These are phyloP conservation scores for Glycine tomentella DNA, from an alignment of 306 rosid genomes.

Conservation along the genomic window DNA sequence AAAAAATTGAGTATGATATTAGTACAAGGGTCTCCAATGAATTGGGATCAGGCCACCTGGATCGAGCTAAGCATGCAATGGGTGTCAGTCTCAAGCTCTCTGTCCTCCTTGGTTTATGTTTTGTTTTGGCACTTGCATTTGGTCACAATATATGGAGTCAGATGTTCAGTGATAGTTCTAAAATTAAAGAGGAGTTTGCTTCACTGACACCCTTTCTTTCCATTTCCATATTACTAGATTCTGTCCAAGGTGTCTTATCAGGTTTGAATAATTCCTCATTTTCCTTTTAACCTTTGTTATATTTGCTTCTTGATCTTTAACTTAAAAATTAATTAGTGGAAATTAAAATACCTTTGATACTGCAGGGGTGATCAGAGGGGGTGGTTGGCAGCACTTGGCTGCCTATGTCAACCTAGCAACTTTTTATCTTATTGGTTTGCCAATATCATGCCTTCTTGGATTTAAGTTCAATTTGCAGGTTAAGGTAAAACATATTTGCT, in stretches of 20 bases:
- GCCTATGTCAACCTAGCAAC: slow-evolving; percentile 68
- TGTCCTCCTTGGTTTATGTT: slow-evolving; percentile 56
- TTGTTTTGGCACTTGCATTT: slow-evolving; percentile 56
- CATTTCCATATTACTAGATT: slow-evolving; percentile 66
- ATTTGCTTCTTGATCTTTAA: not conserved
- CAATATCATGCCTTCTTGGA: slow-evolving; percentile 66
- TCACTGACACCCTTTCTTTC: slow-evolving; percentile 76
- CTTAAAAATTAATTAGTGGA: not conserved
- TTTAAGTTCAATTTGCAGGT: slow-evolving; percentile 61
- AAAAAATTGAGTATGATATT: slow-evolving; percentile 33
- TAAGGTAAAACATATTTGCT: slow-evolving; percentile 55
- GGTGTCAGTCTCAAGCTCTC: slow-evolving; percentile 70
- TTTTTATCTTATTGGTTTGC: slow-evolving; percentile 72
- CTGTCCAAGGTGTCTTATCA: slow-evolving; percentile 83
- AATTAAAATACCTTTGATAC: slow-evolving; percentile 5
- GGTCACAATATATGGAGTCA: slow-evolving; percentile 73
- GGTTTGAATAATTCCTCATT: slow-evolving; percentile 52
- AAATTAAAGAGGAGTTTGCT: slow-evolving; percentile 64
- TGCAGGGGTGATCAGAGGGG: slow-evolving; percentile 88
- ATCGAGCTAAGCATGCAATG: slow-evolving; percentile 74
- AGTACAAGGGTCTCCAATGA: slow-evolving; percentile 88
- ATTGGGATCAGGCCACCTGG: slow-evolving; percentile 70
- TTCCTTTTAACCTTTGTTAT: not conserved
- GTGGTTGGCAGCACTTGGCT: slow-evolving; percentile 80
- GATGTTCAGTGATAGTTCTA: slow-evolving; percentile 56